Conservation (phyloP, 2,329 filamentous ascomycete species). For the Blumeria graminis region DNA sequence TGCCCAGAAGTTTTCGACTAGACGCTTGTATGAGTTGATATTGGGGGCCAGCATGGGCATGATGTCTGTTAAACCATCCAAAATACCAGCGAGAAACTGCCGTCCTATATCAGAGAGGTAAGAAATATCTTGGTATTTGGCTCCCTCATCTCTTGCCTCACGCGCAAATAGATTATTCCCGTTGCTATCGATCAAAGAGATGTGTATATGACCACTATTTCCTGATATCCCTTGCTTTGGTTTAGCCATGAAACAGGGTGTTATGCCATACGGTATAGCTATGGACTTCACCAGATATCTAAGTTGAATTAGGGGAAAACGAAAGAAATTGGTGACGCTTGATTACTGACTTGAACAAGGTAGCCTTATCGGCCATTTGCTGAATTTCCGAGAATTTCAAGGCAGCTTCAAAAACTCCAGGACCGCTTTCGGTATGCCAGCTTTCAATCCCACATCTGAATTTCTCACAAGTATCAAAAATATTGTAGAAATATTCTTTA, state of each 20-base stretch:
- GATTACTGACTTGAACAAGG: constrained; percentile 57
- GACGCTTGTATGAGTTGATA: constrained; percentile 90
- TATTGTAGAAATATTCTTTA: constrained; percentile 74
- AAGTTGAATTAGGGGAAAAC: constrained; percentile 2
- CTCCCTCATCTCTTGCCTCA: constrained; percentile 42
- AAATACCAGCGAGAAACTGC: constrained; percentile 75
- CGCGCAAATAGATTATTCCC: constrained; percentile 70
- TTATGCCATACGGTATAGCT: constrained; percentile 69
- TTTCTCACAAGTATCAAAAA: constrained; percentile 55
- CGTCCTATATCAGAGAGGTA: constrained; percentile 70
- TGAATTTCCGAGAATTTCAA: constrained; percentile 73
- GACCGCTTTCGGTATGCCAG: constrained; percentile 88
- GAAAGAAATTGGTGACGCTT: not conserved
- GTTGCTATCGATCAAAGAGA: constrained; percentile 60
- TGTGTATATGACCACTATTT: constrained; percentile 88
- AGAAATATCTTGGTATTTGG: constrained; percentile 51
- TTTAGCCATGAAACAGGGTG: constrained; percentile 97
- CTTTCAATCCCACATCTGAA: constrained; percentile 72
- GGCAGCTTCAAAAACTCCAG: constrained; percentile 86
- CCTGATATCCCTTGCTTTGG: constrained; percentile 74
- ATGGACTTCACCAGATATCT: constrained; percentile 73
- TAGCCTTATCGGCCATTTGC: constrained; percentile 77
- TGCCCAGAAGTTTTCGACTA: constrained; percentile 98
- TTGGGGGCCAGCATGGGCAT: constrained; percentile 92
- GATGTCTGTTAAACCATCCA: constrained; percentile 74